Percentiles rank a stretch among this genome's conserved stretches.
Evolutionary conservation across 2,329 filamentous ascomycete genomes (phyloP).

Genomic region (Acephala macrosclerotiorum): DNA sequence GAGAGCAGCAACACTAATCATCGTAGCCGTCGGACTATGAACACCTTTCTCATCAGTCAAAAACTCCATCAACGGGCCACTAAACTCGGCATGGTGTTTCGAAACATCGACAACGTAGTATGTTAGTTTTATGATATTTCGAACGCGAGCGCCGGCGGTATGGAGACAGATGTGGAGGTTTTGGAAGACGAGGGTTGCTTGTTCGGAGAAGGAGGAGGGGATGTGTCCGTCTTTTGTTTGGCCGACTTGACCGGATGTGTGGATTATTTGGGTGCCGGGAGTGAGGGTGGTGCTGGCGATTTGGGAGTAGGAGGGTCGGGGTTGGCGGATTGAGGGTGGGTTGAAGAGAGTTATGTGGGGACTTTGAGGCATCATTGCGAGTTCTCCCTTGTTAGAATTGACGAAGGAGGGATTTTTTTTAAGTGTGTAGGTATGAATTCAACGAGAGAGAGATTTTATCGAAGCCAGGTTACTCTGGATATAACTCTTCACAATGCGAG

Average conservation of each 20-base stretch:
- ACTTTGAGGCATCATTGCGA: constrained; percentile 7
- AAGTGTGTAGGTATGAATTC: background rate
- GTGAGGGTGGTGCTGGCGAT: constrained; percentile 7
- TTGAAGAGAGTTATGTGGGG: constrained; percentile 8
- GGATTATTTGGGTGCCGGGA: constrained; percentile 1
- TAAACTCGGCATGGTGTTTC: background rate
- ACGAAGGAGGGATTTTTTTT: background rate
- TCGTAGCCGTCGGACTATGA: constrained; percentile 9
- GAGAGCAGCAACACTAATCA: constrained; percentile 3
- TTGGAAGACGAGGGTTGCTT: constrained; percentile 17
- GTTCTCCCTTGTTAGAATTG: background rate
- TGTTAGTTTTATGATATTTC: constrained; percentile 16
- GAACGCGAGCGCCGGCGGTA: constrained; percentile 8
- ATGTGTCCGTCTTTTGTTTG: background rate
- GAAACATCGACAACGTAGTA: constrained; percentile 13
- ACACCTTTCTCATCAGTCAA: constrained; percentile 13
- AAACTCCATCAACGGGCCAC: constrained; percentile 2
- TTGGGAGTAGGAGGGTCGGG: constrained; percentile 16
- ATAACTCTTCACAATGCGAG: background rate
- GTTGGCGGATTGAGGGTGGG: constrained; percentile 1
- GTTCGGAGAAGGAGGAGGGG: background rate
- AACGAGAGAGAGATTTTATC: too few species aligned
- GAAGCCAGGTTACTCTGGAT: too few species aligned
- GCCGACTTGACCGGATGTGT: constrained; percentile 19
- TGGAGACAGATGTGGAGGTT: constrained; percentile 13